phyloP scores from a whole-genome alignment of 2,329 filamentous ascomycete species.

The Lachnellula willkommii region DNA sequence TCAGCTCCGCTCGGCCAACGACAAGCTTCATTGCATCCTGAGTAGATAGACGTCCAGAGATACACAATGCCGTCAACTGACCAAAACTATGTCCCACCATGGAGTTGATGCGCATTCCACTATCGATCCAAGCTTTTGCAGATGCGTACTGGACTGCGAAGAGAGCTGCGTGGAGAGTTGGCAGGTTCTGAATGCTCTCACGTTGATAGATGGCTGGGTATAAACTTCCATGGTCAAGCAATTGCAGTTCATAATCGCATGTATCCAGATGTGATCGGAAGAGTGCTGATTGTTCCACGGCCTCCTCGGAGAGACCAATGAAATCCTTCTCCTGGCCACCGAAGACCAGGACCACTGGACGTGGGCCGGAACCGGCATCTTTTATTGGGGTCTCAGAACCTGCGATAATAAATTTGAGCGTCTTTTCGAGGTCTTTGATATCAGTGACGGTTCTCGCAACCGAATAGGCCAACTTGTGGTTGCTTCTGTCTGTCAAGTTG shows the following conservation, averaged over 20 bases:
- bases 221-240: slow-evolving; percentile 7
- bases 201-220: slow-evolving; percentile 15
- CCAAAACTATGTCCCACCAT: slow-evolving; percentile 37
- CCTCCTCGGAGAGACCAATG: not conserved
- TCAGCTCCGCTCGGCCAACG: slow-evolving; percentile 30
- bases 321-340: slow-evolving; percentile 1
- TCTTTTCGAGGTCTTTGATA: not conserved
- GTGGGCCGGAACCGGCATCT: not conserved
- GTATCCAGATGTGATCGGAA: slow-evolving; percentile 14
- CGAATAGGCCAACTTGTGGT: not conserved
- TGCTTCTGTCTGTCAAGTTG: not conserved
- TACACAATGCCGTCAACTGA: slow-evolving; percentile 34
- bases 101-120: slow-evolving; percentile 5
- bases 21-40: slow-evolving; percentile 30
- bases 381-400: not conserved
- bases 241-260: slow-evolving; percentile 7
- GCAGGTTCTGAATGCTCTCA: slow-evolving; percentile 5
- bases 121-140: slow-evolving; percentile 18
- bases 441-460: not conserved
- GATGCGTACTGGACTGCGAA: slow-evolving; percentile 20
- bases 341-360: not conserved
- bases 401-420: not conserved
- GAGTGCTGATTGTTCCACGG: not conserved
- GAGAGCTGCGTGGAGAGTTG: slow-evolving; percentile 10
- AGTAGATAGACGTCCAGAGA: slow-evolving; percentile 32